phyloP scores from a whole-genome alignment of 2,329 filamentous ascomycete species.

The Cladosporium sp. region DNA sequence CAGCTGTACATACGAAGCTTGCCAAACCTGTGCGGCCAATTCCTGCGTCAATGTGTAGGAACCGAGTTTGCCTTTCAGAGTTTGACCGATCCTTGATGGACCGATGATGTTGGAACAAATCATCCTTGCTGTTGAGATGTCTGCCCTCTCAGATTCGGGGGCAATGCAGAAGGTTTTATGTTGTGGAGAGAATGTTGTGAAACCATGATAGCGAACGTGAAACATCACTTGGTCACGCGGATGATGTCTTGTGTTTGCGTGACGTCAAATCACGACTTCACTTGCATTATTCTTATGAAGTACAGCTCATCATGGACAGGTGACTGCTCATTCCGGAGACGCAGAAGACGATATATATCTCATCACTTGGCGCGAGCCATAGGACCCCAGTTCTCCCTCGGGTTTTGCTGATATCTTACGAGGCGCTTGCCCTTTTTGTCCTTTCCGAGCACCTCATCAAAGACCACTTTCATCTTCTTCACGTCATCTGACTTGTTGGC shows the following conservation, averaged over 20 bases:
- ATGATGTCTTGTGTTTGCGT: background rate
- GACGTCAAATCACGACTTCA: background rate
- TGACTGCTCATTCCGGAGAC: no score
- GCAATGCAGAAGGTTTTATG: no score
- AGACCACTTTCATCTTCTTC: conserved; percentile 59
- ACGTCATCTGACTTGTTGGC: conserved; percentile 13
- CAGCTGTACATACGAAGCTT: background rate
- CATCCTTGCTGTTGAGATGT: no score
- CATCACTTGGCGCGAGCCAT: conserved; percentile 52
- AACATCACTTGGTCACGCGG: no score
- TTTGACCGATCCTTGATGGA: background rate
- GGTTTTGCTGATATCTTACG: conserved; percentile 85
- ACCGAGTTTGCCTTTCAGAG: conserved; percentile 5
- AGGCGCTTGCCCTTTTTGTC: conserved; percentile 61
- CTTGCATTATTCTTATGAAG: no score
- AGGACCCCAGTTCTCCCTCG: conserved; percentile 89
- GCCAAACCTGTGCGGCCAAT: conserved; percentile 7
- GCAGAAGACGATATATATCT: background rate
- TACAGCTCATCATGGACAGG: no score
- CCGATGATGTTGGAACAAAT: no score
- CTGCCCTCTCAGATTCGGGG: no score
- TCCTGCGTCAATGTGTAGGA: conserved; percentile 2
- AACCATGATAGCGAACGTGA: no score
- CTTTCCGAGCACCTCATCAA: conserved; percentile 75
- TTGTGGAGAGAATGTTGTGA: no score